Base-by-base conservation (phyloP, 305 asterid species). In the Plantago coronopus region DNA sequence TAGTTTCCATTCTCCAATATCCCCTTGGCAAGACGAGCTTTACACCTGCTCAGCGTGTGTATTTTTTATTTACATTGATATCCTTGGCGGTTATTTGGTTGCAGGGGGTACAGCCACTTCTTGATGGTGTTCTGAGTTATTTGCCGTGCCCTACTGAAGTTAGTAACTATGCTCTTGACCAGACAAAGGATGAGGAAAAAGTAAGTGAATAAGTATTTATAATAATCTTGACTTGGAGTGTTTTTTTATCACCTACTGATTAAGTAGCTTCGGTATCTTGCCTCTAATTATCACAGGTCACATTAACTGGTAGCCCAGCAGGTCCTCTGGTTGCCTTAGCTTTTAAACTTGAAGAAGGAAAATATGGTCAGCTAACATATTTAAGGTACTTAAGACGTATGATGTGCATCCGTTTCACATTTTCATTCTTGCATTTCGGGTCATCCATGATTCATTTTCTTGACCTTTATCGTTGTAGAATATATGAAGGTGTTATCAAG, bases 311-410 rank as follows among this genome's bases (percentile, higher is more conserved):
- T 67, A 89, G 80, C 73, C 97, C 95, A 21, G 67, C 93, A 57
- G 96, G 95, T 48, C 99, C 96, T 46, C 75, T 94, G 75, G 99
- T 94, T 78, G 99, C 97, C 67, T 72, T 94, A 74, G 97, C 99
- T 71, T 94, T 94, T 78, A 94, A 94, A 76, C 62, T 94, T 74
- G 99, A 94, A 74, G 99, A 94, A 81, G 96, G 96, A 40, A 76
- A 86, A 70, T 93, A 89, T 78, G 99, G 96, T 69, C 99, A 93
- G 68, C 73, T 94, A 67, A 94, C 99, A 34, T 94, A 83, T 84
- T 66, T 94, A 68, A 94, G 99, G 99, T 94, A 82, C 48, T 64
- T 13, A 27, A 34, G 45, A 53, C 21, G 61, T 29, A 12, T 17
- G 50, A 47, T 16, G 9, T n/a, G 25, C 0, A 19, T 17, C 20